Conservation (phyloP, 2,329 filamentous ascomycete species). For the Clonostachys rosea region DNA sequence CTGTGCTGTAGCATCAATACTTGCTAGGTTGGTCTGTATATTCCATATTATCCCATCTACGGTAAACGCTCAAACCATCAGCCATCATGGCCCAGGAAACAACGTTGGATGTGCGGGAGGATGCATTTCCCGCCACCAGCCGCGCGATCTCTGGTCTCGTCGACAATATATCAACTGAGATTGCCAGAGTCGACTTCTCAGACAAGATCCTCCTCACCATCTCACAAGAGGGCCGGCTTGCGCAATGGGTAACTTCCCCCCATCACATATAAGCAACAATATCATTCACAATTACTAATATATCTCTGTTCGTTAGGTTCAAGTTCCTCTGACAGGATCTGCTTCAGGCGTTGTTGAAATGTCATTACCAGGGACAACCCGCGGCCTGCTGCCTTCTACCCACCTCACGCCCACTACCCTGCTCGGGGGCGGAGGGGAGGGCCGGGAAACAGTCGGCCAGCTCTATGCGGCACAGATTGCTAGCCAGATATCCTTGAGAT, state of each 20-base stretch:
- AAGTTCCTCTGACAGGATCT: slow-evolving; percentile 71
- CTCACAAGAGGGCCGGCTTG: slow-evolving; percentile 77
- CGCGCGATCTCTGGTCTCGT: slow-evolving; percentile 57
- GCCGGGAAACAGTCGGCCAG: slow-evolving; percentile 80
- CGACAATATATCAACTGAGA: slow-evolving; percentile 66
- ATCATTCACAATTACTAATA: slow-evolving; percentile 21
- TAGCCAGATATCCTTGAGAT: slow-evolving; percentile 68
- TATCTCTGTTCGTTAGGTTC: slow-evolving; percentile 42
- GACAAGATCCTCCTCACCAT: slow-evolving; percentile 92
- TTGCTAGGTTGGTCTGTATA: too few species aligned
- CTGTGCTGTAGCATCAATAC: too few species aligned
- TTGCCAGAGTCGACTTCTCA: slow-evolving; percentile 68
- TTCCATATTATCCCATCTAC: too few species aligned
- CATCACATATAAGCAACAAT: background rate
- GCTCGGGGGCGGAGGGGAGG: slow-evolving; percentile 74
- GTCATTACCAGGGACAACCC: slow-evolving; percentile 39
- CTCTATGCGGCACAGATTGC: slow-evolving; percentile 87
- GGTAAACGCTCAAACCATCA: too few species aligned
- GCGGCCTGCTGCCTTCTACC: slow-evolving; percentile 64
- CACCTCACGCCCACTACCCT: slow-evolving; percentile 85
- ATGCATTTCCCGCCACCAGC: slow-evolving; percentile 65
- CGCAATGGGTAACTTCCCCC: slow-evolving; percentile 73
- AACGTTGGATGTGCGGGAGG: slow-evolving; percentile 17
- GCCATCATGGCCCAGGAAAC: too few species aligned
- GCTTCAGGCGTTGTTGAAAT: slow-evolving; percentile 61